Base-by-base conservation (phyloP, 176 grass and related monocot species). In the Elaeis guineensis region DNA sequence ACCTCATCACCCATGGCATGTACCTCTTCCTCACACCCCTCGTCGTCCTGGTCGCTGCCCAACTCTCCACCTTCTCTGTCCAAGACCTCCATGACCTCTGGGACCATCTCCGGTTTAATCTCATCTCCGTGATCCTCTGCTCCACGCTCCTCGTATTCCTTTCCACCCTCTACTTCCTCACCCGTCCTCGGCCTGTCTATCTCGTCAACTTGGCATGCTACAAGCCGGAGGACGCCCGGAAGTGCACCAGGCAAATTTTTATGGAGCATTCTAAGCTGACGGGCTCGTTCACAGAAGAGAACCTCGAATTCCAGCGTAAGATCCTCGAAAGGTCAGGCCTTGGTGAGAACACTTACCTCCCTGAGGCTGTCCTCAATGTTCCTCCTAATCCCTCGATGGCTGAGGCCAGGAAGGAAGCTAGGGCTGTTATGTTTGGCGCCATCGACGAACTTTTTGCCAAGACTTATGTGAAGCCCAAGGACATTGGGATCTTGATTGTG, bases 1-100 rank as follows among this genome's bases (percentile, higher is more conserved):
- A 96, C 91, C 80, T 96, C 20, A 96, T 96, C 72, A 87, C 83
- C 72, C 91, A 90, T 77, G 82, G 82, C 35, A 86, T 89, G 79
- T 95, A 89, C 79, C 85, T 95, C 5, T 72, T 95, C 17, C 78
- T 95, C 0, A 79, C 75, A 16, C 89, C 89, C 1, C 71, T 89
- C 20, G 77, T 86, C 51, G 55, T 50, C 5, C 72, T 85, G 5
- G 70, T 75, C 0, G 64, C 69, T 6, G 82, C 84, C n/a, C 81
- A 85, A 67, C 78, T 95, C 56, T 85, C 79, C 18, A 89, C 78
- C 55, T 81, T 95, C 50, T 83, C 90, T 19, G 48, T 78, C 4
- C 25, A 72, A 3, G 85, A 95, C 66, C 44, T 95, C 32, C 62
- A 75, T 1, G 77, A 70, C 69, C 82, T 89, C 24, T 85, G 76